These are phyloP conservation scores for Yamadazyma akitaensis DNA, from an alignment of 805 yeast species.

Conservation along the genomic window DNA sequence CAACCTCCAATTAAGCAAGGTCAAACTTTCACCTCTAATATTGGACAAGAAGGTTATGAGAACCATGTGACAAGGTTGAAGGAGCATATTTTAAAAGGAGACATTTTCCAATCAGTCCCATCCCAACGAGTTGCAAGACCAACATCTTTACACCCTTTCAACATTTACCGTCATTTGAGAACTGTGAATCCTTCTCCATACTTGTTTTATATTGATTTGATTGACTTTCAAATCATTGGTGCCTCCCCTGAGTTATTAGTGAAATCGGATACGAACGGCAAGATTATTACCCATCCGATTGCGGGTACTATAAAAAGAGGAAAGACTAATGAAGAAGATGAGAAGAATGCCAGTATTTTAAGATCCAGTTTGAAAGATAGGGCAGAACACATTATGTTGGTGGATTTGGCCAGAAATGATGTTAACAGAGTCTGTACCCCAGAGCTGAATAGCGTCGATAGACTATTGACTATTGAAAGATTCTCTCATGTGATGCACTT, in stretches of 20 bases:
- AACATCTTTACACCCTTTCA: slow-evolving; percentile 93
- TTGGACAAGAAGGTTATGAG: slow-evolving; percentile 94
- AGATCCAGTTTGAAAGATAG: slow-evolving; percentile 82
- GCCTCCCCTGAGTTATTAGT: slow-evolving; percentile 96
- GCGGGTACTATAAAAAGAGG: slow-evolving; percentile 97
- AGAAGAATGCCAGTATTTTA: slow-evolving; percentile 68
- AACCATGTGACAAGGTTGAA: slow-evolving; percentile 71
- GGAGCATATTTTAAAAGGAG: slow-evolving; percentile 83
- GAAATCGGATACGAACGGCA: slow-evolving; percentile 66
- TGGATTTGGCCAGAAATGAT: slow-evolving; percentile 95
- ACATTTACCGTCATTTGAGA: slow-evolving; percentile 89
- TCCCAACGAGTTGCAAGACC: slow-evolving; percentile 96
- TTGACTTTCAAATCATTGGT: slow-evolving; percentile 93
- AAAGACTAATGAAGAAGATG: slow-evolving; percentile 87
- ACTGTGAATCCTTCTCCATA: slow-evolving; percentile 98
- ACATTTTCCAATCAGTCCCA: slow-evolving; percentile 96
- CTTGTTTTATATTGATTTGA: slow-evolving; percentile 86
- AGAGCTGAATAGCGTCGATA: slow-evolving; percentile 75
- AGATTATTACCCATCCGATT: slow-evolving; percentile 91
- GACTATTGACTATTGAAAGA: slow-evolving; percentile 84
- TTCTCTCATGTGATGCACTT: slow-evolving; percentile 97
- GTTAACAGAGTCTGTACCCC: slow-evolving; percentile 95
- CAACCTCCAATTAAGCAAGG: slow-evolving; percentile 69
- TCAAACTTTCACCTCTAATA: slow-evolving; percentile 78
- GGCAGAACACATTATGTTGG: slow-evolving; percentile 98